Conservation (phyloP, 108 stramenopile genomes). For the Cylindrotheca closterium region DNA sequence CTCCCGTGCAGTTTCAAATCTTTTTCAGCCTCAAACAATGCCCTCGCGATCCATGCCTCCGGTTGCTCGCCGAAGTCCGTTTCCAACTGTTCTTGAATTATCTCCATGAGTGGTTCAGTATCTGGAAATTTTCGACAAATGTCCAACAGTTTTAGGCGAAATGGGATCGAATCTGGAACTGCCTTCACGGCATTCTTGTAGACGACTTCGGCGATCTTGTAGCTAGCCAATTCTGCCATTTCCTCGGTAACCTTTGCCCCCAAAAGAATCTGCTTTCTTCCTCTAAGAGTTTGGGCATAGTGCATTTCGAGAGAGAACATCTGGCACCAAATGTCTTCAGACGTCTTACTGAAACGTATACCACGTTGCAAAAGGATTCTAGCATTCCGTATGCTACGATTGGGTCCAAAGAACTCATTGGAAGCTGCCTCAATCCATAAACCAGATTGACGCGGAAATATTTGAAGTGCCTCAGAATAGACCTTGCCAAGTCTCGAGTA, state of each 20-base stretch:
- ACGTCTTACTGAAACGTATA: slow-evolving; percentile 60
- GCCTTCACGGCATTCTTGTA: slow-evolving; percentile 78
- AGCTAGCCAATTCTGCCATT: slow-evolving; percentile 10
- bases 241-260: slow-evolving; percentile 21
- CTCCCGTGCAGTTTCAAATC: slow-evolving; percentile 5
- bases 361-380: slow-evolving; percentile 84
- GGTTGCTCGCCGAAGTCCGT: slow-evolving; percentile 60
- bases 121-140: slow-evolving; percentile 69
- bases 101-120: slow-evolving; percentile 47
- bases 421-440: slow-evolving; percentile 86
- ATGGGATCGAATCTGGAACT: slow-evolving; percentile 53
- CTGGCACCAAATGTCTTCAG: slow-evolving; percentile 79
- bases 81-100: slow-evolving; percentile 52
- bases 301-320: slow-evolving; percentile 84
- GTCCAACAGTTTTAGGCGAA: slow-evolving; percentile 77
- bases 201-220: slow-evolving; percentile 52
- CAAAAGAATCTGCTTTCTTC: slow-evolving; percentile 57
- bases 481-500: slow-evolving; percentile 52
- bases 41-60: slow-evolving; percentile 83
- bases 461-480: slow-evolving; percentile 79
- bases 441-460: slow-evolving; percentile 72
- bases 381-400: slow-evolving; percentile 63
- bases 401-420: slow-evolving; percentile 80
- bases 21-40: slow-evolving; percentile 30
- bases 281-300: slow-evolving; percentile 72